Conservation (phyloP, 2,329 filamentous ascomycete species). For the Aspergillus fructus region DNA sequence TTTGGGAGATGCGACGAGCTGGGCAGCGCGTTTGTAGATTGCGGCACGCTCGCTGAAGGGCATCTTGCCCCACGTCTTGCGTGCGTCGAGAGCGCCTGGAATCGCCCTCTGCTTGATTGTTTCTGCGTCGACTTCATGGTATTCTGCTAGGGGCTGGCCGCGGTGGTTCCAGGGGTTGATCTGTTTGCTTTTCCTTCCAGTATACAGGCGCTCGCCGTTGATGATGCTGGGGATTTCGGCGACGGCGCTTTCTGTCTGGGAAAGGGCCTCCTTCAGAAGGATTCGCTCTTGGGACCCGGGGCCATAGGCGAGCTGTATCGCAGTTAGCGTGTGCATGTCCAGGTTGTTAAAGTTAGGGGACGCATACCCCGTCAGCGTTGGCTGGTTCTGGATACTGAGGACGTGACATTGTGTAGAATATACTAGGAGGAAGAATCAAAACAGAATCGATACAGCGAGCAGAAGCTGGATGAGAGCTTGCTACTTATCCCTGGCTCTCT, state of each 20-base stretch:
- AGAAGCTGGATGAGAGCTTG: no score
- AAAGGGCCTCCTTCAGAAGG: background rate
- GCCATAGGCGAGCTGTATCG: background rate
- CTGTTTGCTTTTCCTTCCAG: background rate
- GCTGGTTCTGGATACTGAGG: background rate
- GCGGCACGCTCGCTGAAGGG: background rate
- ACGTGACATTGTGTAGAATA: background rate
- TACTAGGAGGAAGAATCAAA: no score
- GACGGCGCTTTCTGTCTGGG: background rate
- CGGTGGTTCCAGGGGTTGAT: background rate
- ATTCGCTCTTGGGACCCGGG: background rate
- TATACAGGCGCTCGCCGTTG: background rate
- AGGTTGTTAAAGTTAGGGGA: background rate
- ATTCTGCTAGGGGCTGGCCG: background rate
- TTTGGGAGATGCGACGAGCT: conserved; percentile 74
- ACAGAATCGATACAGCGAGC: no score
- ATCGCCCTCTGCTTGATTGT: background rate
- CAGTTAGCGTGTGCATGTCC: background rate
- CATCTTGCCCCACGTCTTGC: background rate
- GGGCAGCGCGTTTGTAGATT: conserved; percentile 58
- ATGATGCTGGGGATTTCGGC: background rate
- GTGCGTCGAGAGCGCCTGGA: background rate
- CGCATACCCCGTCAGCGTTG: background rate
- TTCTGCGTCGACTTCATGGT: background rate
- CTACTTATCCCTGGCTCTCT: no score